A percentile compares a stretch with the other conserved stretches of the same genome.
Evolutionary conservation across 805 yeast species (phyloP).

Genomic region (Sugiyamaella boreocaroliniensis): DNA sequence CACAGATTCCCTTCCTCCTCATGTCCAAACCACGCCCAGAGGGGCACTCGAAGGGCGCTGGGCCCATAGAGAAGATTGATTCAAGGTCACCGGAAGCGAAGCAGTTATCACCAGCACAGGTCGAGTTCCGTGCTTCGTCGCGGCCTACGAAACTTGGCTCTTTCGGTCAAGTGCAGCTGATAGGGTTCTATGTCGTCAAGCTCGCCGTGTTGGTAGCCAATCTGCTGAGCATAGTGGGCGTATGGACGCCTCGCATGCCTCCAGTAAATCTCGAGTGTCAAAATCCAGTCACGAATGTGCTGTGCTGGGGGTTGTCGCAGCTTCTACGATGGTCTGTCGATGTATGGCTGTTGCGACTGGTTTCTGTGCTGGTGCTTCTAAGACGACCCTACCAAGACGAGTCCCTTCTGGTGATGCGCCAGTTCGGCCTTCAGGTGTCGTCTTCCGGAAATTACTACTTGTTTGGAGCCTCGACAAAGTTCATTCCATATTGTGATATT

Average conservation of each 20-base stretch:
- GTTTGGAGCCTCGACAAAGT: constrained; percentile 30
- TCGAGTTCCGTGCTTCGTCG: not conserved
- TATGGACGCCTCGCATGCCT: not conserved
- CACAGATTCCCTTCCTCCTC: not conserved
- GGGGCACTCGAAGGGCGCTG: not conserved
- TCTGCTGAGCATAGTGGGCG: too few relatives aligned
- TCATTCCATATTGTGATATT: constrained; percentile 52
- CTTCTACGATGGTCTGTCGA: not conserved
- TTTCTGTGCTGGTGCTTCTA: constrained; percentile 3
- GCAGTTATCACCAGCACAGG: not conserved
- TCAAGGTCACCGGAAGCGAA: not conserved
- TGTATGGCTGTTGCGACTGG: constrained; percentile 6
- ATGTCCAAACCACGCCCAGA: not conserved
- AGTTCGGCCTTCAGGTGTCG: constrained; percentile 43
- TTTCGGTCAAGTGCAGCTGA: not conserved
- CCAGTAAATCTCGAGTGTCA: not conserved
- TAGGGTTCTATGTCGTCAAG: not conserved
- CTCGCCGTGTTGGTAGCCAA: not conserved
- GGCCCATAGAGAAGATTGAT: not conserved
- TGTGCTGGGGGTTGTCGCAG: not conserved
- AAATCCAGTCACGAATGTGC: not conserved
- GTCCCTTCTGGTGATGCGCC: constrained; percentile 37
- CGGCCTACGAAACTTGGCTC: not conserved
- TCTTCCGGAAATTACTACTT: constrained; percentile 28
- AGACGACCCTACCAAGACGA: constrained; percentile 26